Percentiles rank a stretch among this genome's conserved stretches.
Evolutionary conservation across 768 basidiomycete species (phyloP).

Genomic region (Russula dissimulans): DNA sequence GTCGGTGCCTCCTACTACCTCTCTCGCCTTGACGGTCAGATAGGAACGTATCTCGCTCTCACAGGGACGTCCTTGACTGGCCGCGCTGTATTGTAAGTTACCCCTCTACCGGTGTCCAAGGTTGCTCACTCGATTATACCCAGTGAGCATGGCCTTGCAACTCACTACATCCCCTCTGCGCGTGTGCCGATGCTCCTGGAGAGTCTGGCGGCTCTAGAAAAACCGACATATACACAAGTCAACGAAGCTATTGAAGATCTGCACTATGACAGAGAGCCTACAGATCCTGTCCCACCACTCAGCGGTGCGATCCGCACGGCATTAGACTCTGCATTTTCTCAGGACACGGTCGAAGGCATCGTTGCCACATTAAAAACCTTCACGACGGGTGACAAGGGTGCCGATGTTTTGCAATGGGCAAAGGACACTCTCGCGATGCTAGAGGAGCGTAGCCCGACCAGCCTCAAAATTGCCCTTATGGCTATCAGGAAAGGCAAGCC

Average conservation of each 20-base stretch:
- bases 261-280: slow-evolving; percentile 45
- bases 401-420: slow-evolving; percentile 64
- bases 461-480: slow-evolving; percentile 79
- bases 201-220: slow-evolving; percentile 51
- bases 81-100: slow-evolving; percentile 72
- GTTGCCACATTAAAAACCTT: slow-evolving; percentile 41
- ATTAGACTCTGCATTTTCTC: slow-evolving; percentile 70
- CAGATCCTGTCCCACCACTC: slow-evolving; percentile 45
- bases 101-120: neutral
- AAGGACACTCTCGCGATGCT: slow-evolving; percentile 52
- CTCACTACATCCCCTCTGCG: slow-evolving; percentile 80
- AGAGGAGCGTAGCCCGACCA: slow-evolving; percentile 76
- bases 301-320: slow-evolving; percentile 60
- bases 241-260: slow-evolving; percentile 64
- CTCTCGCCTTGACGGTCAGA: slow-evolving; percentile 78
- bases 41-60: slow-evolving; percentile 91
- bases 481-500: slow-evolving; percentile 66
- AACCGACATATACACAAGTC: slow-evolving; percentile 40
- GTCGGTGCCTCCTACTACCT: slow-evolving; percentile 90
- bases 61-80: slow-evolving; percentile 68
- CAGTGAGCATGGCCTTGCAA: slow-evolving; percentile 89
- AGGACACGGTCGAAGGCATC: slow-evolving; percentile 64
- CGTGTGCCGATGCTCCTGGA: slow-evolving; percentile 63
- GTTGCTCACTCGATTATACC: neutral
- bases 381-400: slow-evolving; percentile 32